phyloP scores from a whole-genome alignment of 768 basidiomycete genomes.

The Leccinum rimulosum region DNA sequence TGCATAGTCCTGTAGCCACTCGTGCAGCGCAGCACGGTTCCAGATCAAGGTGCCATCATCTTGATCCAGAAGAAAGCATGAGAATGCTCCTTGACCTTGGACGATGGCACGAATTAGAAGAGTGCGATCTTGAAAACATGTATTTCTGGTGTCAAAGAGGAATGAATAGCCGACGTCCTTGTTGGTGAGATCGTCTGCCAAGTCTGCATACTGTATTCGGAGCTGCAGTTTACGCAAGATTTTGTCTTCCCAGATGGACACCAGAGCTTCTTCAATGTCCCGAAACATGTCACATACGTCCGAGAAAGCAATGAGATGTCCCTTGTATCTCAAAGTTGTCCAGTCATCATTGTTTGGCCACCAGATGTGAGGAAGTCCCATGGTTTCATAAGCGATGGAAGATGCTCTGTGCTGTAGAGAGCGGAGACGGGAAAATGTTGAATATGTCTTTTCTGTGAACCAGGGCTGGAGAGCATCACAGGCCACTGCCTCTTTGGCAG shows the following conservation, averaged over 20 bases:
- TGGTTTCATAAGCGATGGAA: not conserved
- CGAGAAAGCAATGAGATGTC: not conserved
- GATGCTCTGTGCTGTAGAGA: slow-evolving; percentile 12
- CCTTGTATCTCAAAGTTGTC: slow-evolving; percentile 2
- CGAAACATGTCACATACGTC: not conserved
- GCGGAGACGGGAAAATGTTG: slow-evolving; percentile 3
- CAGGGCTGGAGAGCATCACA: not conserved
- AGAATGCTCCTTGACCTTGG: not conserved
- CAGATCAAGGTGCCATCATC: not conserved
- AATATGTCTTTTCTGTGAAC: slow-evolving; percentile 1
- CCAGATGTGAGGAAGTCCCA: slow-evolving; percentile 1
- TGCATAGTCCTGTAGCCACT: slow-evolving; percentile 8
- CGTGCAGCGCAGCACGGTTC: not conserved
- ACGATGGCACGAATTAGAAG: not conserved
- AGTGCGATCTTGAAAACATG: not conserved
- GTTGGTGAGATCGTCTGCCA: slow-evolving; percentile 22
- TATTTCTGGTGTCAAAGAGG: not conserved
- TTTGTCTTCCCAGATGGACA: slow-evolving; percentile 8
- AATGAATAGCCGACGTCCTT: slow-evolving; percentile 1
- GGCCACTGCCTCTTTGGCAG: not conserved
- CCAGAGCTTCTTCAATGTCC: not conserved
- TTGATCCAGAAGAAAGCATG: not conserved
- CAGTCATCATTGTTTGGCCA: not conserved
- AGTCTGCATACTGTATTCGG: not conserved
- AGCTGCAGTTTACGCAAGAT: slow-evolving; percentile 1